Evolutionary conservation across 2,329 filamentous ascomycete species (phyloP), one percentile per base, ranked within the genome.

Genomic region (Alternaria atra): DNA sequence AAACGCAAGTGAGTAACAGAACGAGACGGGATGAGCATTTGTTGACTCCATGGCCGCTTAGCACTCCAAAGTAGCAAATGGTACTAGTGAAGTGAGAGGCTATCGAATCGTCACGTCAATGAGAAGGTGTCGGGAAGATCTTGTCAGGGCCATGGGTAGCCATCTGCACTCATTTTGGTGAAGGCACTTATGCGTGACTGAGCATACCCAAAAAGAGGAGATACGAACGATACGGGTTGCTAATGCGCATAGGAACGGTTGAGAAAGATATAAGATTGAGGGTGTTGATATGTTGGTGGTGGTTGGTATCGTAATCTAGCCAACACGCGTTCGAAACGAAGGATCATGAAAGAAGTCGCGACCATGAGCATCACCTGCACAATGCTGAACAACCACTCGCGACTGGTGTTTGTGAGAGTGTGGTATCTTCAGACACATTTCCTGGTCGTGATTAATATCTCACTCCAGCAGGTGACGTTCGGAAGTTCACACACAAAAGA

Each of bases 401-500:
- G 27, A 10, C 20, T 50, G 20, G n/a, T 35, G 7, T n/a, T 10
- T 17, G 32, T 25, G n/a, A 25, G 46, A 50, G 32, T 17, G 7
- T 20, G 2, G 15, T 48, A 12, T 50, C 46, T 7, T 3, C 10
- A n/a, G 30, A 35, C 15, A 52, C 8, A 15, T 20, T 52, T 2
- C n/a, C 23, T 40, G 40, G 50, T 20, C 34, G 17, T 27, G 15
- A 50, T 27, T 3, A 50, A 20, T 25, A 17, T 35, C 30, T 48
- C 20, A 17, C 23, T 27, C 9, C 32, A 40, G 17, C 53, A 60
- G 58, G 46, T 60, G 46, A 60, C 46, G 39, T 50, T 39, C 53
- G 44, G n/a, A 42, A 20, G 34, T 46, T 30, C 50, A 30, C 32
- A 52, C 34, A 40, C 50, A 56, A 51, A 57, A 47, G 54, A 43